Percentiles rank a stretch among this genome's conserved stretches.
phyloP scores from a whole-genome alignment of 2,329 filamentous ascomycete species.

The Calonectria naviculata region DNA sequence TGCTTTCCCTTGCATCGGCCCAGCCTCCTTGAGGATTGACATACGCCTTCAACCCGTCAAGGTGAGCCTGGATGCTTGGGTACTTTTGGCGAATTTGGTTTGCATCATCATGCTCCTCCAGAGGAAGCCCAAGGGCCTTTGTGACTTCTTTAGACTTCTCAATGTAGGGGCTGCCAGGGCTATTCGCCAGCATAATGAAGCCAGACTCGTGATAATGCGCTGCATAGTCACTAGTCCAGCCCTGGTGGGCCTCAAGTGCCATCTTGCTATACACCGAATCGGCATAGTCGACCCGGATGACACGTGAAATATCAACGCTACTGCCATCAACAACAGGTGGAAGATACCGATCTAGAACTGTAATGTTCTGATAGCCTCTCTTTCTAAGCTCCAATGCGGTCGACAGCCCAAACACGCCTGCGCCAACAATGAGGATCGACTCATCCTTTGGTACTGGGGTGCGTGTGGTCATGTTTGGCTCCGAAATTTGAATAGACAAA shows the following conservation, averaged over 20 bases:
- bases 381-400: slow-evolving; percentile 58
- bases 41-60: slow-evolving; percentile 40
- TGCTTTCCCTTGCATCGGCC: slow-evolving; percentile 44
- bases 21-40: slow-evolving; percentile 46
- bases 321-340: slow-evolving; percentile 51
- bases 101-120: slow-evolving; percentile 41
- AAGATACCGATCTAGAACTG: slow-evolving; percentile 56
- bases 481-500: not conserved
- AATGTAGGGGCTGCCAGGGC: slow-evolving; percentile 33
- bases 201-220: slow-evolving; percentile 45
- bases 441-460: slow-evolving; percentile 34
- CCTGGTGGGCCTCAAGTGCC: slow-evolving; percentile 50
- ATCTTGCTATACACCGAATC: slow-evolving; percentile 71
- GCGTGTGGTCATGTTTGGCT: slow-evolving; percentile 29
- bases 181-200: slow-evolving; percentile 44
- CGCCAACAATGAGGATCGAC: slow-evolving; percentile 53
- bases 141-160: slow-evolving; percentile 29
- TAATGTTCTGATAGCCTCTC: slow-evolving; percentile 57
- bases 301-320: slow-evolving; percentile 54
- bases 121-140: slow-evolving; percentile 24
- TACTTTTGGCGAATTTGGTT: slow-evolving; percentile 25
- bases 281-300: slow-evolving; percentile 69
- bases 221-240: slow-evolving; percentile 41
- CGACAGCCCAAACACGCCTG: slow-evolving; percentile 62
- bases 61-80: slow-evolving; percentile 30